Conservation (phyloP, 352 stramenopile genomes). For the Elongisporangium prolatum region DNA sequence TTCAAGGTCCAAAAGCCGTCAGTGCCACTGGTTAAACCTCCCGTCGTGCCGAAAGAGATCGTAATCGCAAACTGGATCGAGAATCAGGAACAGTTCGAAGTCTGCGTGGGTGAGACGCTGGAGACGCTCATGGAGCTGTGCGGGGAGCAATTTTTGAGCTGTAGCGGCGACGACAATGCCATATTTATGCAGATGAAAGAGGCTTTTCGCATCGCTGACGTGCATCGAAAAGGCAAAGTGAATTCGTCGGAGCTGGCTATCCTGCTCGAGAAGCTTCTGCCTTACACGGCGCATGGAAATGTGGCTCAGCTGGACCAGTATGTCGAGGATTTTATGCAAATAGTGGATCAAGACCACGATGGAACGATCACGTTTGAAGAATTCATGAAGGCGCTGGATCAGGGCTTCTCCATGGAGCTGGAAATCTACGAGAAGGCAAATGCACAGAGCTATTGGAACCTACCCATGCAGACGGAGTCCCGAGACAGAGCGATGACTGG, state of each 20-base stretch:
- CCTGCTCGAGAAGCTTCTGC: slow-evolving; percentile 66
- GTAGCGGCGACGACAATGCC: slow-evolving; percentile 46
- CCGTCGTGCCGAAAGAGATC: slow-evolving; percentile 14
- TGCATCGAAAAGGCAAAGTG: slow-evolving; percentile 54
- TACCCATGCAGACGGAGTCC: background rate
- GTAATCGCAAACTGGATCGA: slow-evolving; percentile 22
- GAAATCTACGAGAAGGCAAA: slow-evolving; percentile 55
- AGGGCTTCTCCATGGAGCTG: slow-evolving; percentile 65
- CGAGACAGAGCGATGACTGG: background rate
- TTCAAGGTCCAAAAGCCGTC: slow-evolving; percentile 21
- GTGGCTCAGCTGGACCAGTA: slow-evolving; percentile 61
- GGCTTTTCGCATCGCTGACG: slow-evolving; percentile 59
- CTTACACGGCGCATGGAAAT: slow-evolving; percentile 36
- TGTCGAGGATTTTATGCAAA: slow-evolving; percentile 68
- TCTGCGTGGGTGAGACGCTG: slow-evolving; percentile 35
- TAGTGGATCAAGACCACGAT: slow-evolving; percentile 65
- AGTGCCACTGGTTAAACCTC: slow-evolving; percentile 11
- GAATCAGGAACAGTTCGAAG: slow-evolving; percentile 33
- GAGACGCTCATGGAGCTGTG: slow-evolving; percentile 59
- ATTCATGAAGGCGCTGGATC: slow-evolving; percentile 75
- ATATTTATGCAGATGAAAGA: slow-evolving; percentile 81
- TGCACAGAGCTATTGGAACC: background rate
- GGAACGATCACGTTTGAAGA: slow-evolving; percentile 63
- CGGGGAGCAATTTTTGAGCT: slow-evolving; percentile 49
- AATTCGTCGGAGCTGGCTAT: slow-evolving; percentile 49